Percentiles rank a stretch among this genome's conserved stretches.
phyloP scores from a whole-genome alignment of 2,329 filamentous ascomycete genomes.

The Thelonectria rubi region DNA sequence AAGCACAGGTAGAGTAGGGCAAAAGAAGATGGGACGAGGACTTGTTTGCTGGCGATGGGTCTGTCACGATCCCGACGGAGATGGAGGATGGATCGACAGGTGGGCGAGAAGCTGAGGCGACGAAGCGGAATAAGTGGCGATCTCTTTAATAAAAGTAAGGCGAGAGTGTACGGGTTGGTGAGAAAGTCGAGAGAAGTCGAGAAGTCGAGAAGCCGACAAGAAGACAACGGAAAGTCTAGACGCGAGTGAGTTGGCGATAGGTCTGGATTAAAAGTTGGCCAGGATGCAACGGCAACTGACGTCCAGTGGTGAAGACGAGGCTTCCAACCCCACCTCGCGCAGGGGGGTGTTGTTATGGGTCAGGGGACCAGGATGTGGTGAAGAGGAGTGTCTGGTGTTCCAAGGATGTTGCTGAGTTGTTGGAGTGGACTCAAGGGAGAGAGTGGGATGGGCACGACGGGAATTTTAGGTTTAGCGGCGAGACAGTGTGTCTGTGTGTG shows the following conservation, averaged over 20 bases:
- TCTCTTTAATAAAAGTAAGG: constrained; percentile 15
- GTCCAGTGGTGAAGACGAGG: constrained; percentile 43
- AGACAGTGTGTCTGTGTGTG: neutral
- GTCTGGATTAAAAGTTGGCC: constrained; percentile 41
- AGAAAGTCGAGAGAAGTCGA: constrained; percentile 30
- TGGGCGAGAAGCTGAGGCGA: constrained; percentile 24
- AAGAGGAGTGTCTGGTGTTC: neutral
- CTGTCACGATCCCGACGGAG: constrained; percentile 18
- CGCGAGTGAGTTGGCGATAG: constrained; percentile 26
- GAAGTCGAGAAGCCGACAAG: constrained; percentile 15
- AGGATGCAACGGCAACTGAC: constrained; percentile 37
- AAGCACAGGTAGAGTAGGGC: constrained; percentile 4
- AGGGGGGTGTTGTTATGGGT: constrained; percentile 28
- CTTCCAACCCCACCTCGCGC: constrained; percentile 37
- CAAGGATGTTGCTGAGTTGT: constrained; percentile 1
- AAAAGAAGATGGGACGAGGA: constrained; percentile 20
- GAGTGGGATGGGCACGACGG: neutral
- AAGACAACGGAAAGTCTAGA: constrained; percentile 29
- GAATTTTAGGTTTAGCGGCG: neutral
- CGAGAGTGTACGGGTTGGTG: constrained; percentile 28
- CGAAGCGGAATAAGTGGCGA: constrained; percentile 18
- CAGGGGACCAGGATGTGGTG: constrained; percentile 29
- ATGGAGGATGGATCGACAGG: constrained; percentile 26
- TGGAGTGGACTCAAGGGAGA: neutral
- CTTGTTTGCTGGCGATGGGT: constrained; percentile 14